Conservation (phyloP, 331 rosid genomes). For the Quercus tomentella region DNA sequence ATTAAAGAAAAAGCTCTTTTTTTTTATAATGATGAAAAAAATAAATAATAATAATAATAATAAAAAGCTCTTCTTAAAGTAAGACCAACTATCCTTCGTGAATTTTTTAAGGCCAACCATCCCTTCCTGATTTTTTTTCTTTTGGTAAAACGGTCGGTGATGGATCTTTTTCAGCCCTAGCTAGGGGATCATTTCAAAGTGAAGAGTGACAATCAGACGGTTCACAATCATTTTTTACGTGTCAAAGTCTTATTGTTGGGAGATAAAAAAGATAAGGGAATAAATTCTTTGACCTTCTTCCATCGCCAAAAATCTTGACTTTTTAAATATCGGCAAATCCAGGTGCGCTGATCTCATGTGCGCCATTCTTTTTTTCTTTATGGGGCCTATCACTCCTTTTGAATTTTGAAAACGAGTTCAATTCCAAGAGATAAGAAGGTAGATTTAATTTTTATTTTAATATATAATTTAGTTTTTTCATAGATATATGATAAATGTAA, state of each 20-base stretch:
- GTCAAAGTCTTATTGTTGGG: slow-evolving; percentile 19
- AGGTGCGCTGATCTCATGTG: slow-evolving; percentile 1
- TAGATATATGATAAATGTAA: too few relatives aligned
- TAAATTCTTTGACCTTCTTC: slow-evolving; percentile 1
- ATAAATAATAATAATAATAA: too few relatives aligned
- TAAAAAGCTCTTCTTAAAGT: too few relatives aligned
- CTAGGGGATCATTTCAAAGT: too few relatives aligned
- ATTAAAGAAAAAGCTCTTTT: too few relatives aligned
- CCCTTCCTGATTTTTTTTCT: not conserved
- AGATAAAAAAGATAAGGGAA: slow-evolving; percentile 8
- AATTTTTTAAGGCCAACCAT: too few relatives aligned
- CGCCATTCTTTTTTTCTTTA: not conserved
- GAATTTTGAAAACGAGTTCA: too few relatives aligned
- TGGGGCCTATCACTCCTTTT: not conserved
- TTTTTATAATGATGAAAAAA: too few relatives aligned
- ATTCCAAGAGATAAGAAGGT: too few relatives aligned
- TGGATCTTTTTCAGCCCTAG: not conserved
- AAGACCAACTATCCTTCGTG: too few relatives aligned
- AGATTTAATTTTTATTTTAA: too few relatives aligned
- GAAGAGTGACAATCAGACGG: slow-evolving; percentile 5
- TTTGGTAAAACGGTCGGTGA: not conserved
- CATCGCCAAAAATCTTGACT: not conserved
- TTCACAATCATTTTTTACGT: slow-evolving; percentile 13
- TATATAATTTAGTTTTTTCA: too few relatives aligned
- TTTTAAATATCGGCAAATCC: not conserved